These are phyloP conservation scores for Pascua guehoae DNA, from an alignment of 1,284 basidiomycete genomes.

Conservation along the genomic window DNA sequence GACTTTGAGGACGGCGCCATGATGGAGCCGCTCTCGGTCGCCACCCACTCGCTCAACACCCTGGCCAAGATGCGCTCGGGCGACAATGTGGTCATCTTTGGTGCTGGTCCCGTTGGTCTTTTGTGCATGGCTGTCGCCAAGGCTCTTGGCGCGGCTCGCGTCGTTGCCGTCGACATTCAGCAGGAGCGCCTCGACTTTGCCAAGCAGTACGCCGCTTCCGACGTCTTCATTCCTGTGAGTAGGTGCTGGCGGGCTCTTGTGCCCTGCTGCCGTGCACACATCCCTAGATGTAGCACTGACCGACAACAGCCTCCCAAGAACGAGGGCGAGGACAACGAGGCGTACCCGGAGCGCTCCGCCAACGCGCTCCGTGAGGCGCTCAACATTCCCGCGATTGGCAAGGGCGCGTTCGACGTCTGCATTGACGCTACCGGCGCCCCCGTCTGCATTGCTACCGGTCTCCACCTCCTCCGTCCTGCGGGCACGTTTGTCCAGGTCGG, in stretches of 20 bases:
- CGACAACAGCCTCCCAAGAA: slow-evolving; percentile 51
- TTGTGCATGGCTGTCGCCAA: slow-evolving; percentile 84
- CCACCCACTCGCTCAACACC: slow-evolving; percentile 77
- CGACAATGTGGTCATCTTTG: slow-evolving; percentile 75
- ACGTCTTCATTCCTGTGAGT: slow-evolving; percentile 63
- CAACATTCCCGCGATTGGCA: slow-evolving; percentile 51
- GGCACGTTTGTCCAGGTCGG: slow-evolving; percentile 49
- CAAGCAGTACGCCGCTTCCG: slow-evolving; percentile 78
- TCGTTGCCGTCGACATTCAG: slow-evolving; percentile 81
- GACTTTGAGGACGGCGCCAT: slow-evolving; percentile 52
- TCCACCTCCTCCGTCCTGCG: slow-evolving; percentile 63
- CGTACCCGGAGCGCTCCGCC: slow-evolving; percentile 59
- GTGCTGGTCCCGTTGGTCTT: slow-evolving; percentile 82
- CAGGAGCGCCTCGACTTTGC: slow-evolving; percentile 80
- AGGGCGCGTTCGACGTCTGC: slow-evolving; percentile 56
- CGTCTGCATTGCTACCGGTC: slow-evolving; percentile 59
- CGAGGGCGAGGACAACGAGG: slow-evolving; percentile 63
- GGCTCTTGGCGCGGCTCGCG: slow-evolving; percentile 74
- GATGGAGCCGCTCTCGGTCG: slow-evolving; percentile 94
- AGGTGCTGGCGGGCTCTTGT: background rate
- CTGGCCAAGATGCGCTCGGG: slow-evolving; percentile 68
- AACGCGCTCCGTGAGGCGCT: slow-evolving; percentile 49
- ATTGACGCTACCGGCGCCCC: slow-evolving; percentile 61
- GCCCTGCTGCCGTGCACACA: background rate
- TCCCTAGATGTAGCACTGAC: background rate